A percentile compares a stretch with the other conserved stretches of the same genome.
phyloP scores from a whole-genome alignment of 1,284 basidiomycete genomes.

The Cryptococcus deneoformans region DNA sequence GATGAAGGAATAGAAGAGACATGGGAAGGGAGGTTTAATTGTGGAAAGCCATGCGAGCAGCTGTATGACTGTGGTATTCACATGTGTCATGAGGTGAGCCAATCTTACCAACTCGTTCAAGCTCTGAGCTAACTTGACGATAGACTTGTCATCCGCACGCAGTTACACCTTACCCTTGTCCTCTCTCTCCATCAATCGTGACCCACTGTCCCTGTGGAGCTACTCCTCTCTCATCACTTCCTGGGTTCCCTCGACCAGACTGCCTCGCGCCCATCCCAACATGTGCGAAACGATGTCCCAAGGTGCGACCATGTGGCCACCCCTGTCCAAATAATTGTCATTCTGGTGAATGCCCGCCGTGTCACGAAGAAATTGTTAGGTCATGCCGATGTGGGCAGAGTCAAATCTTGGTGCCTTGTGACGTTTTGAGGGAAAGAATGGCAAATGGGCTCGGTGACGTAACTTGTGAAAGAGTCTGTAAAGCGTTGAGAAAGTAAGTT shows the following conservation, averaged over 20 bases:
- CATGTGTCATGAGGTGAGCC: conserved; percentile 58
- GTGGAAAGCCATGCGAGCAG: conserved; percentile 63
- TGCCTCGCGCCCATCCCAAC: conserved; percentile 78
- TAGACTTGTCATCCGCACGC: conserved; percentile 65
- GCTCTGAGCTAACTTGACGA: not conserved
- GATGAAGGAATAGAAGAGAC: conserved; percentile 30
- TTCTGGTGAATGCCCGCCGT: conserved; percentile 64
- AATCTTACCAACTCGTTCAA: not conserved
- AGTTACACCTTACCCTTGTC: conserved; percentile 60
- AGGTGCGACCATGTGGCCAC: conserved; percentile 65
- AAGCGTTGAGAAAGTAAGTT: conserved; percentile 56
- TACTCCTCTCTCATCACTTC: conserved; percentile 53
- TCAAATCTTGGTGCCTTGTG: conserved; percentile 55
- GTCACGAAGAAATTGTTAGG: conserved; percentile 61
- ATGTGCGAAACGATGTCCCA: conserved; percentile 66
- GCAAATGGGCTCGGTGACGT: conserved; percentile 56
- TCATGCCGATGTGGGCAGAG: conserved; percentile 78
- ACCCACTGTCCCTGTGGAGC: conserved; percentile 78
- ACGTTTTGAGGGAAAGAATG: conserved; percentile 41
- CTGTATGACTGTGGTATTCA: conserved; percentile 74
- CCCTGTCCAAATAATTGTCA: conserved; percentile 60
- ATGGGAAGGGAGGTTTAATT: conserved; percentile 69
- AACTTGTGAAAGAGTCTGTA: conserved; percentile 53
- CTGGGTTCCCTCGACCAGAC: conserved; percentile 53
- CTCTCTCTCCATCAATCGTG: conserved; percentile 65